Evolutionary conservation across 164 flowering plant genomes (phyloP), one percentile per base, ranked within the genome.

Genomic region (Magnolia sinica): DNA sequence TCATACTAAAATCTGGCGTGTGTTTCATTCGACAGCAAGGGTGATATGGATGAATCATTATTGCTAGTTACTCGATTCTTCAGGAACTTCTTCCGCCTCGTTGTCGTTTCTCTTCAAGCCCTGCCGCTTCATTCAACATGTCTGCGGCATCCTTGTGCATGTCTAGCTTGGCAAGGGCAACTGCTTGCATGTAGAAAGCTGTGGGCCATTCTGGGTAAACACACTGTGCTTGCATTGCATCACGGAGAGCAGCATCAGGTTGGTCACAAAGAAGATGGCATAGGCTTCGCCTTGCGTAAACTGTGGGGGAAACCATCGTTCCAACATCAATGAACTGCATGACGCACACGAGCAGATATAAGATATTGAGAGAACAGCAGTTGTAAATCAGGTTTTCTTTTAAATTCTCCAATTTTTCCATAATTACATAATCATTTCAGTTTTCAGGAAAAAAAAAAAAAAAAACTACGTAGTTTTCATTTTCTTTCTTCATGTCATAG

Each of bases 201-300:
- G 97, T 92, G 2, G 98, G 87, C 99, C 99, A 96, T n/a, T 96
- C 99, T 22, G 97, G 94, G 74, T 89, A 85, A 4, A 92, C 95
- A 65, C 94, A 89, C 77, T 96, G 99, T 67, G 99, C 98, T 86
- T 96, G 99, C 99, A 96, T 94, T 65, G 97, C 99, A 79, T 96
- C 99, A 74, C 99, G 76, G 24, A 96, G 93, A 19, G 98, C 98
- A 72, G 94, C 94, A 84, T 96, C 98, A n/a, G 97, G 94, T 76
- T 92, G 95, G 73, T 94, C 99, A 73, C 89, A 85, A 9, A 96
- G 83, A 11, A 96, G 94, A 83, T 94, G 78, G 80, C 96, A 96
- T 1, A 96, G 87, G 81, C 98, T 90, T 63, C 99, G 82, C 59
- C 99, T 85, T 50, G 95, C 99, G 78, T 88, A 91, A 3, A 92